phyloP scores from a whole-genome alignment of 2,329 filamentous ascomycete species.

The Calonectria fujianensis region DNA sequence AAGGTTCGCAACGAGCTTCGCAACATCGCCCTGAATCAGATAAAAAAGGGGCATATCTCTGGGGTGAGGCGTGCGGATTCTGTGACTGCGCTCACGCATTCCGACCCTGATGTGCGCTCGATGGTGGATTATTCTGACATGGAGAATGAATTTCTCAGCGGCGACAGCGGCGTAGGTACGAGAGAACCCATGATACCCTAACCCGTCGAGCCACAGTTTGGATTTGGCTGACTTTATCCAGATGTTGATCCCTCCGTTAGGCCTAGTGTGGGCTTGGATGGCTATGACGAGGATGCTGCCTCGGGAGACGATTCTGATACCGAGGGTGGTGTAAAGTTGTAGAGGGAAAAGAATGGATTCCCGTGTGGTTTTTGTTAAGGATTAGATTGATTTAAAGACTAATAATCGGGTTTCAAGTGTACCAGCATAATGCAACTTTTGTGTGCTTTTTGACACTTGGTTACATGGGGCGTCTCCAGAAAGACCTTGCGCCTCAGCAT shows the following conservation, averaged over 20 bases:
- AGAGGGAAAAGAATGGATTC: neutral
- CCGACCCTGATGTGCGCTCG: neutral
- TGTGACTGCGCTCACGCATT: slow-evolving; percentile 43
- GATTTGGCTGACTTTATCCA: neutral
- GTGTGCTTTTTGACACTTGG: neutral
- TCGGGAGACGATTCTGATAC: slow-evolving; percentile 1
- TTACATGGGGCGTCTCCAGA: neutral
- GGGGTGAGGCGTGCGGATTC: slow-evolving; percentile 40
- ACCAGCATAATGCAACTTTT: neutral
- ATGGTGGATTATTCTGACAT: slow-evolving; percentile 22
- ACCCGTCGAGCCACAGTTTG: slow-evolving; percentile 6
- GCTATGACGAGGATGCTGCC: neutral
- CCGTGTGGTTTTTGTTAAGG: neutral
- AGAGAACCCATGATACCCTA: neutral
- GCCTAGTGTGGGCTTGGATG: neutral
- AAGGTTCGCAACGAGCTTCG: slow-evolving; percentile 41
- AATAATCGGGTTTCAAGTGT: neutral
- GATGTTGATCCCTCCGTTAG: neutral
- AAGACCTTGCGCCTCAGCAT: neutral
- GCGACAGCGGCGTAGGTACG: neutral
- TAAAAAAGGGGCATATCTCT: neutral
- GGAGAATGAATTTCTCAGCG: neutral
- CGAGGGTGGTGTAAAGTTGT: neutral
- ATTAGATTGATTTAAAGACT: neutral
- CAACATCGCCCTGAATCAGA: neutral